Conservation (phyloP, 768 basidiomycete genomes). For the Gymnopilus junonius region DNA sequence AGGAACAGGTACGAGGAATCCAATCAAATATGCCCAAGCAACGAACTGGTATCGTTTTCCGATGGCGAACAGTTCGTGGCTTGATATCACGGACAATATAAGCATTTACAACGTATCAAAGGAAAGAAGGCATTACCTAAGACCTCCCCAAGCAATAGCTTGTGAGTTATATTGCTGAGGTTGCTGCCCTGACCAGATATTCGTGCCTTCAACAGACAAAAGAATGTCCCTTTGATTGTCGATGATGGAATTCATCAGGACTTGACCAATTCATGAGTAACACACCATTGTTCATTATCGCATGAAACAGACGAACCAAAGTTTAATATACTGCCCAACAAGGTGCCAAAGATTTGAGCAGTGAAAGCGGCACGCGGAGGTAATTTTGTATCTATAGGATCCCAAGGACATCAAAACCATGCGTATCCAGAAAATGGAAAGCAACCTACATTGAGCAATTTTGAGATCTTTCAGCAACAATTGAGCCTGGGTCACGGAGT, state of each 20-base stretch:
- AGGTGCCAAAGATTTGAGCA: constrained; percentile 52
- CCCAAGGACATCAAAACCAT: background rate
- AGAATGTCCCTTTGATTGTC: constrained; percentile 52
- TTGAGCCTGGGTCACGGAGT: constrained; percentile 50
- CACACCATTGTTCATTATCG: background rate
- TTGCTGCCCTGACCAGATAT: constrained; percentile 54
- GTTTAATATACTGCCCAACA: constrained; percentile 51
- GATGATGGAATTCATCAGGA: constrained; percentile 65
- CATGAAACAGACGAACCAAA: constrained; percentile 35
- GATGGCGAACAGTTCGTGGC: constrained; percentile 46
- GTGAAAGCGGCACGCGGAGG: constrained; percentile 53
- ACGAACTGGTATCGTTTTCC: constrained; percentile 55
- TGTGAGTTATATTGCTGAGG: constrained; percentile 55
- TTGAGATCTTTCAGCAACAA: constrained; percentile 51
- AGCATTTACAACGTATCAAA: background rate
- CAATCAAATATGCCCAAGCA: constrained; percentile 49
- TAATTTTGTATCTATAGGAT: constrained; percentile 46
- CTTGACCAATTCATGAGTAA: constrained; percentile 22
- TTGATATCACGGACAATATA: constrained; percentile 11
- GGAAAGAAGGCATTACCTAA: constrained; percentile 31
- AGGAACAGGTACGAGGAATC: constrained; percentile 54
- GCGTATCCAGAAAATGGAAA: background rate
- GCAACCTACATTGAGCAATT: constrained; percentile 44
- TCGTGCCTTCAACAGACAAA: constrained; percentile 58
- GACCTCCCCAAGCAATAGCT: constrained; percentile 56